Evolutionary conservation across 225 moss, liverwort and hornwort genomes (phyloP), one percentile per base, ranked within the genome.

Genomic region (Pseudoscleropodium purum): DNA sequence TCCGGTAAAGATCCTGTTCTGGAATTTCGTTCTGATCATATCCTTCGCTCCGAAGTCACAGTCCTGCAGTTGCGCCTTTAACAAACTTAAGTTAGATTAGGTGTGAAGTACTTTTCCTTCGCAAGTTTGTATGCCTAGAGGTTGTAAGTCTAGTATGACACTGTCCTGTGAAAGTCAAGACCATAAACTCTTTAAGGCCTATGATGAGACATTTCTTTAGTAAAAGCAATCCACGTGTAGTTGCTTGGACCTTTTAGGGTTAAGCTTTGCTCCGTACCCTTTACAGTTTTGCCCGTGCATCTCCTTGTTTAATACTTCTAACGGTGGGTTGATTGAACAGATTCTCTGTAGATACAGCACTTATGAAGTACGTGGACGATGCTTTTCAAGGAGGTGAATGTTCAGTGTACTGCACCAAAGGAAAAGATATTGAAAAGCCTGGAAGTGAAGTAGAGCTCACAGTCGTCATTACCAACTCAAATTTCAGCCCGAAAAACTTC

Each of bases 331-430:
- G 77, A 59, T 86, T 91, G 87, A 90, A 84, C 95, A 99, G 99
- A 79, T 91, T 92, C 47, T 92, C 95, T 76, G 92, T 97, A 74
- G 99, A 99, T 89, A 92, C 92, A 75, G 97, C 96, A 61, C 94
- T 99, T 88, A 66, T 97, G 88, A 97, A 95, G 90, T 99, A 99
- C 79, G 96, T 99, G 56, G 99, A 96, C 90, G 96, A 95, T 67
- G 96, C 97, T 45, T 99, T 96, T 91, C 96, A 95, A 67, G 94
- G 93, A 93, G 99, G 99, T 56, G 94, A 95, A 83, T 97, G 97
- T 82, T 91, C 97, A 56, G 99, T 99, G 57, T 99, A 99, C 57
- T 97, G 97, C 86, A 99, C 97, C 56, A 74, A 87, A 70, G 99
- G 95, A 59, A 97, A 96, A 89, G 95, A 96, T 86, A 57, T 91